A percentile compares a stretch with the other conserved stretches of the same genome.
These are phyloP conservation scores for Trichoderma reesei DNA, from an alignment of 495 filamentous ascomycete genomes.

Conservation along the genomic window DNA sequence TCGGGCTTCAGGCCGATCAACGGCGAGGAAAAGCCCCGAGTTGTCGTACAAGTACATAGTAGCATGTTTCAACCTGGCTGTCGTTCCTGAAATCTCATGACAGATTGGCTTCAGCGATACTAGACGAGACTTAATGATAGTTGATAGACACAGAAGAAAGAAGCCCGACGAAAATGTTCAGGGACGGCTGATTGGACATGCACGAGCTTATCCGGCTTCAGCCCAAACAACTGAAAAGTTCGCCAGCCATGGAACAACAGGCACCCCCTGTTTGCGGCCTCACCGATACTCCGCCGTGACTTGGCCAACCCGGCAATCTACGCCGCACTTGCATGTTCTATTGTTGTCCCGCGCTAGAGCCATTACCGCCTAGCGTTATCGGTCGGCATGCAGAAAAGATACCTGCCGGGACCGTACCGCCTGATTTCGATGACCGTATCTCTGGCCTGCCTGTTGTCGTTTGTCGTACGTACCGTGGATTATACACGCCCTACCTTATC, in stretches of 20 bases:
- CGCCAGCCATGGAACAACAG: not conserved
- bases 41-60: not conserved
- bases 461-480: constrained; percentile 2
- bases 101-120: not conserved
- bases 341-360: not conserved
- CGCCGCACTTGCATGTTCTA: not conserved
- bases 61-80: not conserved
- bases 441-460: not conserved
- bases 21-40: not conserved
- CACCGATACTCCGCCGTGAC: constrained; percentile 4
- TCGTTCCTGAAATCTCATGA: too few relatives aligned
- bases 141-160: not conserved
- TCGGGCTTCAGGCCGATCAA: not conserved
- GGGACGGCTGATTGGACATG: not conserved
- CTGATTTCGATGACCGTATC: constrained; percentile 6
- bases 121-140: not conserved
- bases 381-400: not conserved
- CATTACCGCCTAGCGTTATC: not conserved
- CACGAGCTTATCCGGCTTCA: not conserved
- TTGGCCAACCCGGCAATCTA: not conserved
- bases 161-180: not conserved
- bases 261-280: not conserved
- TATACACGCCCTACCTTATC: not conserved
- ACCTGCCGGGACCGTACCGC: not conserved
- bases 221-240: not conserved